Base-by-base conservation (phyloP, 73 alveolate genomes). In the Durusdinium trenchii region DNA sequence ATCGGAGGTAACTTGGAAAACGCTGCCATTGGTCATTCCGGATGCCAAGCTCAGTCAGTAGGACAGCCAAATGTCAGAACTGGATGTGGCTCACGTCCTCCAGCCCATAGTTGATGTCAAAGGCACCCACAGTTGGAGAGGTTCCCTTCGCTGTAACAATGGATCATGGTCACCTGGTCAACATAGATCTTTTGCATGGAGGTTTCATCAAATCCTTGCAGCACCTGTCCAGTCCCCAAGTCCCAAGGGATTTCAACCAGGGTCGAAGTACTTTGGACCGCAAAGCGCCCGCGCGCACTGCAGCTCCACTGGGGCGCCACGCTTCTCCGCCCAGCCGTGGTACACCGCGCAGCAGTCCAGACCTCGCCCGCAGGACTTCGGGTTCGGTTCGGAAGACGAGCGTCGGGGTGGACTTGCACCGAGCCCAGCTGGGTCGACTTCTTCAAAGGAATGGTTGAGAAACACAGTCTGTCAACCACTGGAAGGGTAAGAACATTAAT, bases 271-370 rank as follows among this genome's bases (percentile, higher is more conserved):
- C 20, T 54, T 20, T n/a, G n/a, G n/a, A n/a, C n/a, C n/a, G n/a
- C n/a, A n/a, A n/a, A n/a, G n/a, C n/a, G 42, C 43, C 42, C 36
- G 18, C 81, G n/a, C 43, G 18, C 32, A 73, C 14, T 26, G 23
- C 54, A 32, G 54, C 48, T 10, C 32, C 14, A 52, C 95, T 36
- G 52, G 62, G 81, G 5, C 28, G 32, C n/a, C 57, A 35, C 61
- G 46, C 95, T 86, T 86, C 95, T 86, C 95, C 23, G 95, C 95
- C 95, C 95, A 86, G 57, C 95, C 95, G 36, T 86, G 95, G 38
- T 86, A 86, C 30, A 86, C 95, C 7, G 95, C 82, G 64, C 95
- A 86, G 42, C 95, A 86, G 64, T 86, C 95, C 64, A 86, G 35
- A 10, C 95, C 95, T 86, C n/a, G n/a, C n/a, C n/a, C n/a, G n/a